These are phyloP conservation scores for Vachellia collinsii DNA, from an alignment of 306 rosid species.

Conservation along the genomic window DNA sequence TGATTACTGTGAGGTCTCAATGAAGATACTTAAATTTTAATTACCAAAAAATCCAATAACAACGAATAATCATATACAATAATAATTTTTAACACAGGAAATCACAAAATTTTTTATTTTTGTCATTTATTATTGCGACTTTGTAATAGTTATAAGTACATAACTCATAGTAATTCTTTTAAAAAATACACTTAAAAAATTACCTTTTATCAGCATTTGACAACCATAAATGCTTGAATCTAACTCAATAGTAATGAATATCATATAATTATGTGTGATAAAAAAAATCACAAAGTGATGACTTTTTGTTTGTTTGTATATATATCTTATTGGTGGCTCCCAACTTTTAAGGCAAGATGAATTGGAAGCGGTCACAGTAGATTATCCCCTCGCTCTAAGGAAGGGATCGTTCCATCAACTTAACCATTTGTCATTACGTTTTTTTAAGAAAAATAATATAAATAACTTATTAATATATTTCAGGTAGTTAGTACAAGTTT, in stretches of 20 bases:
- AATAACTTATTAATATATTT: neutral
- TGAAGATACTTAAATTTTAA: too few species aligned
- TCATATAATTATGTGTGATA: neutral
- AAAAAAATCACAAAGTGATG: neutral
- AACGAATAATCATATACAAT: too few species aligned
- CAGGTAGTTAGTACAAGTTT: neutral
- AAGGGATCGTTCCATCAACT: neutral
- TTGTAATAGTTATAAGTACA: too few species aligned
- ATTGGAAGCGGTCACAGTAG: neutral
- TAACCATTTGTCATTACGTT: neutral
- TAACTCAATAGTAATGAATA: neutral
- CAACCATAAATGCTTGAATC: neutral
- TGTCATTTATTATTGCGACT: too few species aligned
- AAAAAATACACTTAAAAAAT: neutral
- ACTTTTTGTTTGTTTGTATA: neutral
- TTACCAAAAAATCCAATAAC: too few species aligned
- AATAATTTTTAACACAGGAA: too few species aligned
- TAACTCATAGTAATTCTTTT: too few species aligned
- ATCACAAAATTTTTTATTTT: too few species aligned
- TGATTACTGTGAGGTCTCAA: too few species aligned
- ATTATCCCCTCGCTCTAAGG: neutral
- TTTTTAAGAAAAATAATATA: neutral
- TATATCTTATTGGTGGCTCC: neutral
- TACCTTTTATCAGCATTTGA: neutral
- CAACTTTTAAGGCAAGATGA: neutral